Base-by-base conservation (phyloP, 2,329 filamentous ascomycete species). In the Colletotrichum sp. region DNA sequence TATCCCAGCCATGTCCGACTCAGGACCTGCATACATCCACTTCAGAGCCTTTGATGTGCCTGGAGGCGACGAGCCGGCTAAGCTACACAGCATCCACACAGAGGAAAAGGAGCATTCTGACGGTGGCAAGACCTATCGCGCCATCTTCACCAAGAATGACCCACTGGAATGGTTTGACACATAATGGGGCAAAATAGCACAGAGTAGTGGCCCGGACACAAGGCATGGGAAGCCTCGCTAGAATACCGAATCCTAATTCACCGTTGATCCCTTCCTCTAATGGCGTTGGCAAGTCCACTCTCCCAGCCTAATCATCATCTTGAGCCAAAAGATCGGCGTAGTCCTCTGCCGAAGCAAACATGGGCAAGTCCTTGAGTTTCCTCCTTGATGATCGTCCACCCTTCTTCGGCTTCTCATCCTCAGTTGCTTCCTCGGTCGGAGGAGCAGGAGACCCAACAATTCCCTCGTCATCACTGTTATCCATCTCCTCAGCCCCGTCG, bases 291-390 rank as follows among this genome's bases (percentile, higher is more conserved):
- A 18, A 39, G 10, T 7, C 12, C 30, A 18, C 7, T 18, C 4
- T 16, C 36, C 12, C 10, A n/a, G 63, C 34, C 52, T 7, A 74
- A 21, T 92, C 92, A 77, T 93, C 92, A 68, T 97, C 95, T 78
- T 92, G 90, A 6, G 89, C 95, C 83, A 98, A 85, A 86, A 98
- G 90, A 80, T 94, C 94, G 18, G 96, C 96, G 84, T 99, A 99
- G 83, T 99, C 97, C 71, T 99, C 97, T 36, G 91, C 94, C 36
- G 95, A 98, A 24, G 98, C 97, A 87, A 99, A 99, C 43, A 93
- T 98, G 8, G 97, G 97, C 79, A 99, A 88, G 78, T 92, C 92
- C 90, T 96, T 98, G 84, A 99, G 89, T 87, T 95, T 95, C 90
- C 93, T 95, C 87, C 91, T 93, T 87, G 94, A 95, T 83, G 92